These are phyloP conservation scores for Rubroboletus pulcherrimus DNA, from an alignment of 768 basidiomycete genomes.

Conservation along the genomic window DNA sequence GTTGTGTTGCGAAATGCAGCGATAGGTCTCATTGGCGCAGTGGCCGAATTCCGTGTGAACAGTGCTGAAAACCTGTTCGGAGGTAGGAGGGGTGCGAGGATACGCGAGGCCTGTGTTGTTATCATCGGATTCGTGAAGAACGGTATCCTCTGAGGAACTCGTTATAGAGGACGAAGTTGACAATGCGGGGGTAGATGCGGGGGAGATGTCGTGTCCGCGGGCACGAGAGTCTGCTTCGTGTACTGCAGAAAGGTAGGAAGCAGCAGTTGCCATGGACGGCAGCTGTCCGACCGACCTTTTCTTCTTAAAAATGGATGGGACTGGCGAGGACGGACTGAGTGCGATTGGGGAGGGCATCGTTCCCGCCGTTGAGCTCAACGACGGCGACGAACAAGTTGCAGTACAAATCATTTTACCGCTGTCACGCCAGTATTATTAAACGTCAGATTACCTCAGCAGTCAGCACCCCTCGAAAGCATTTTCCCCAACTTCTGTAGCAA, in stretches of 20 bases:
- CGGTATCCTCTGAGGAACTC: constrained; percentile 62
- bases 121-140: constrained; percentile 52
- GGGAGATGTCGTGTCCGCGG: constrained; percentile 44
- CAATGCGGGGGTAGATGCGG: constrained; percentile 65
- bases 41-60: constrained; percentile 93
- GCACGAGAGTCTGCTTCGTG: constrained; percentile 67
- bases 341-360: constrained; percentile 63
- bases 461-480: constrained; percentile 1
- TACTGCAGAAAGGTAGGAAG: constrained; percentile 58
- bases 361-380: constrained; percentile 8
- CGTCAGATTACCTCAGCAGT: constrained; percentile 24
- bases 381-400: constrained; percentile 12
- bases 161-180: constrained; percentile 75
- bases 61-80: constrained; percentile 72
- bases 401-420: constrained; percentile 4
- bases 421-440: constrained; percentile 23
- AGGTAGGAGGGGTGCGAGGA: constrained; percentile 69
- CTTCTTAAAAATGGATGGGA: constrained; percentile 59
- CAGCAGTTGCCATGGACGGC: constrained; percentile 47
- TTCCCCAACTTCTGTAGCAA: background rate
- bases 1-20: constrained; percentile 64
- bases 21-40: constrained; percentile 71
- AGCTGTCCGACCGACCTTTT: constrained; percentile 40
- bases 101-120: constrained; percentile 57
- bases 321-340: constrained; percentile 46